Conservation (phyloP, 2,329 filamentous ascomycete species). For the Botrytis tulipae region DNA sequence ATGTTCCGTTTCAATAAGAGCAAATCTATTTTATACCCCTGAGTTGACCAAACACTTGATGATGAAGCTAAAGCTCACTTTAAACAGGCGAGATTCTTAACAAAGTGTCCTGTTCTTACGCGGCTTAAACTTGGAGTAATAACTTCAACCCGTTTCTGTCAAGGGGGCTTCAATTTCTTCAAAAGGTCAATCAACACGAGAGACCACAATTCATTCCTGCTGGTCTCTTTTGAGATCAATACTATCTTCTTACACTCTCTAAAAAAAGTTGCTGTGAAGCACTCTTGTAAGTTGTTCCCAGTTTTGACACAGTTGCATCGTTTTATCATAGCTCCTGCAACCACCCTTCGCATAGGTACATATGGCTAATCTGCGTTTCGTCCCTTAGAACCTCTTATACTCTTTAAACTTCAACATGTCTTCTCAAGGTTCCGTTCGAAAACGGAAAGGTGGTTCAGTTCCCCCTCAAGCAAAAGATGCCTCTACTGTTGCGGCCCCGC, state of each 20-base stretch:
- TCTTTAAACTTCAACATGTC: constrained; percentile 33
- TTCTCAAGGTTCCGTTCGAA: constrained; percentile 37
- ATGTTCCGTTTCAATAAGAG: not conserved
- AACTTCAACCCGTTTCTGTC: constrained; percentile 1
- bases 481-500: constrained; percentile 34
- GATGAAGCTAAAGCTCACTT: constrained; percentile 2
- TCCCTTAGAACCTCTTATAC: constrained; percentile 23
- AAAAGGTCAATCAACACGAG: not conserved
- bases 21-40: not conserved
- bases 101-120: constrained; percentile 21
- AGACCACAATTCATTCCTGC: not conserved
- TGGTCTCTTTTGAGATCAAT: constrained; percentile 17
- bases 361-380: constrained; percentile 27
- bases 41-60: constrained; percentile 6
- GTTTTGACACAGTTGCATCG: not conserved
- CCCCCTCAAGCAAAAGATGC: constrained; percentile 51
- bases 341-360: constrained; percentile 19
- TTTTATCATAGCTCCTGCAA: not conserved
- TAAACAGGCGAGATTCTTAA: constrained; percentile 21
- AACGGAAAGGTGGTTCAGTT: constrained; percentile 46
- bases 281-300: constrained; percentile 17
- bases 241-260: constrained; percentile 17
- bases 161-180: constrained; percentile 12
- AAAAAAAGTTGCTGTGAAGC: constrained; percentile 18
- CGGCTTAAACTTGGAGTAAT: constrained; percentile 1